These are phyloP conservation scores for Miscanthus lutarioriparius DNA, from an alignment of 176 grass and related monocot species.

Conservation along the genomic window DNA sequence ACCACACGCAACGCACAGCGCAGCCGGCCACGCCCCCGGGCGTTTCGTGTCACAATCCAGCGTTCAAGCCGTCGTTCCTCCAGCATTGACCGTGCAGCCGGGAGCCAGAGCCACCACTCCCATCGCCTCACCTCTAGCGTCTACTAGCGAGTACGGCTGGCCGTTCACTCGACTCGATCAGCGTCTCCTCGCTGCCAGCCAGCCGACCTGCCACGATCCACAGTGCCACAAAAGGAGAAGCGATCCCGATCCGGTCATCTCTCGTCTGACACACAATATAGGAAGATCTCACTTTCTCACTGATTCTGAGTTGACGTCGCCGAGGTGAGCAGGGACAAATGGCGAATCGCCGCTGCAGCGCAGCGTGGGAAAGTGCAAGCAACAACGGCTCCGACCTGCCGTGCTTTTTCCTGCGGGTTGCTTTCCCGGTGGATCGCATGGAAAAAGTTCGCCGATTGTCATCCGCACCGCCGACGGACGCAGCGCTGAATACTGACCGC, in stretches of 20 bases:
- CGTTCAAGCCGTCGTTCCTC: neutral
- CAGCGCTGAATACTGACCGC: neutral
- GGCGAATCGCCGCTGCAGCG: neutral
- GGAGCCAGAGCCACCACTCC: too few relatives aligned
- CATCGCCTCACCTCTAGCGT: neutral
- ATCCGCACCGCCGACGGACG: neutral
- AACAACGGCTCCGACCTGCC: constrained; percentile 32
- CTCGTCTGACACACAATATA: neutral
- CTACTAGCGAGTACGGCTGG: neutral
- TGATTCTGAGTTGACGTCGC: neutral
- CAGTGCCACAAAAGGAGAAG: neutral
- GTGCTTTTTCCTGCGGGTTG: neutral
- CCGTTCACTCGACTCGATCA: neutral
- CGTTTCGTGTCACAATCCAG: neutral
- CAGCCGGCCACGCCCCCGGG: neutral
- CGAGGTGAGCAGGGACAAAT: neutral
- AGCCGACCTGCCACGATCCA: neutral
- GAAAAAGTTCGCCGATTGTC: neutral
- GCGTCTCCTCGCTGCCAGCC: neutral
- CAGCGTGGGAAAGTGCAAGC: constrained; percentile 29
- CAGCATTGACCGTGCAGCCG: neutral
- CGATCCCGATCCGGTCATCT: neutral
- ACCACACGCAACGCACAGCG: neutral
- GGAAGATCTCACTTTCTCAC: neutral
- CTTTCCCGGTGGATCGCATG: neutral